These are phyloP conservation scores for Alternaria viburni DNA, from an alignment of 2,329 filamentous ascomycete species.

Conservation along the genomic window DNA sequence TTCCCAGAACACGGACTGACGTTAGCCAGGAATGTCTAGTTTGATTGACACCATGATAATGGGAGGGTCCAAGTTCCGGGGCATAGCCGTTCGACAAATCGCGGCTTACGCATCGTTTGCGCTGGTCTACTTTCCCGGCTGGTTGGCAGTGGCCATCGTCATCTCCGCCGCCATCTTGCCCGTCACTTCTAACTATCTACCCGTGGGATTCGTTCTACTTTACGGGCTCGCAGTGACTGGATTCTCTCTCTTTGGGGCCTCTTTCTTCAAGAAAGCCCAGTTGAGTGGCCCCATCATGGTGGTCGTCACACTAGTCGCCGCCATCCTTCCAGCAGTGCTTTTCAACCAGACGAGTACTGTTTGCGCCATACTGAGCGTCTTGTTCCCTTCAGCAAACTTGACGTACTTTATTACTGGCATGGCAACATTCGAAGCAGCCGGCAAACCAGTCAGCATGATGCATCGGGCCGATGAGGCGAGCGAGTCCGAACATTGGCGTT, in stretches of 20 bases:
- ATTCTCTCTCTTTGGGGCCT: slow-evolving; percentile 79
- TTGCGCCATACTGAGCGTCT: slow-evolving; percentile 67
- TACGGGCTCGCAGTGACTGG: slow-evolving; percentile 77
- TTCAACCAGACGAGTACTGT: slow-evolving; percentile 67
- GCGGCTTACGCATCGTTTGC: slow-evolving; percentile 78
- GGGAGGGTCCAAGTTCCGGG: background rate
- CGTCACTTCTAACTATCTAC: slow-evolving; percentile 51
- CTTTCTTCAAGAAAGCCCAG: slow-evolving; percentile 86
- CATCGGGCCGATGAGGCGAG: slow-evolving; percentile 2
- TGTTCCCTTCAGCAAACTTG: slow-evolving; percentile 89
- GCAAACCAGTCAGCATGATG: slow-evolving; percentile 22
- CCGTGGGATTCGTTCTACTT: slow-evolving; percentile 70
- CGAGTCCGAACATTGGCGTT: slow-evolving; percentile 10
- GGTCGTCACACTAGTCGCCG: slow-evolving; percentile 75
- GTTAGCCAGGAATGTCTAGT: background rate
- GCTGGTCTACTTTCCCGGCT: slow-evolving; percentile 83
- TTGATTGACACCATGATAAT: slow-evolving; percentile 80
- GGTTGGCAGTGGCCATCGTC: slow-evolving; percentile 77
- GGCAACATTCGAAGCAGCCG: slow-evolving; percentile 21
- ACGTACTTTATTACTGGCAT: slow-evolving; percentile 33
- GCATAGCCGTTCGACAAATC: slow-evolving; percentile 71
- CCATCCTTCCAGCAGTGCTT: slow-evolving; percentile 77
- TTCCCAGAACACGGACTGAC: background rate
- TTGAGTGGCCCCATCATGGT: slow-evolving; percentile 82
- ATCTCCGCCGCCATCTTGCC: slow-evolving; percentile 65